Conservation (phyloP, 306 rosid species). For the Elaeagnus macrophylla region DNA sequence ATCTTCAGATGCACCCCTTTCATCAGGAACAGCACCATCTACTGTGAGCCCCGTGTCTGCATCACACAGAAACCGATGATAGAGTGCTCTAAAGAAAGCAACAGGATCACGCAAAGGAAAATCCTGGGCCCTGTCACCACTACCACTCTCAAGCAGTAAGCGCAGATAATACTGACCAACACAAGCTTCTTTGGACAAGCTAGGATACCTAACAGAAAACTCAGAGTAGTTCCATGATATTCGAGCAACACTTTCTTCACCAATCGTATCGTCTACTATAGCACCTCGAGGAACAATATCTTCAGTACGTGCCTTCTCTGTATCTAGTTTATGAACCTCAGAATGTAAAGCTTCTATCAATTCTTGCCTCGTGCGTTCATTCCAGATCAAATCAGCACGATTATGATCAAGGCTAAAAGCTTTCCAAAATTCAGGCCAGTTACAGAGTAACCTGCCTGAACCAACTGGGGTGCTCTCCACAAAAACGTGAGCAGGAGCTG, state of each 20-base stretch:
- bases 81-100: slow-evolving; percentile 92
- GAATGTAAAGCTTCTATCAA: slow-evolving; percentile 88
- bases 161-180: slow-evolving; percentile 98
- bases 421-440: slow-evolving; percentile 99
- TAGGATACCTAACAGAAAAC: slow-evolving; percentile 79
- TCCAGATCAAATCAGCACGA: slow-evolving; percentile 99
- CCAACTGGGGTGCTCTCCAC: slow-evolving; percentile 96
- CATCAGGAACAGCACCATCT: slow-evolving; percentile 97
- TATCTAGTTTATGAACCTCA: slow-evolving; percentile 96
- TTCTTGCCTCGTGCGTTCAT: slow-evolving; percentile 98
- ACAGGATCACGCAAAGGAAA: slow-evolving; percentile 95
- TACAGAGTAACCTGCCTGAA: slow-evolving; percentile 87
- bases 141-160: slow-evolving; percentile 90
- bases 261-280: slow-evolving; percentile 38
- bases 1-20: slow-evolving; percentile 97
- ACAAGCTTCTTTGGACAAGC: slow-evolving; percentile 97
- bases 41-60: slow-evolving; percentile 97
- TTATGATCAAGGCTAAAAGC: slow-evolving; percentile 97
- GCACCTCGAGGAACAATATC: slow-evolving; percentile 89
- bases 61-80: slow-evolving; percentile 91
- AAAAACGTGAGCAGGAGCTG: slow-evolving; percentile 99
- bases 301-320: slow-evolving; percentile 97
- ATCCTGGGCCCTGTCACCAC: slow-evolving; percentile 85
- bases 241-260: slow-evolving; percentile 66
- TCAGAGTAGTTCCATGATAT: slow-evolving; percentile 98